Base-by-base conservation (phyloP, 177 flowering plant genomes). In the Vitis hybrid region DNA sequence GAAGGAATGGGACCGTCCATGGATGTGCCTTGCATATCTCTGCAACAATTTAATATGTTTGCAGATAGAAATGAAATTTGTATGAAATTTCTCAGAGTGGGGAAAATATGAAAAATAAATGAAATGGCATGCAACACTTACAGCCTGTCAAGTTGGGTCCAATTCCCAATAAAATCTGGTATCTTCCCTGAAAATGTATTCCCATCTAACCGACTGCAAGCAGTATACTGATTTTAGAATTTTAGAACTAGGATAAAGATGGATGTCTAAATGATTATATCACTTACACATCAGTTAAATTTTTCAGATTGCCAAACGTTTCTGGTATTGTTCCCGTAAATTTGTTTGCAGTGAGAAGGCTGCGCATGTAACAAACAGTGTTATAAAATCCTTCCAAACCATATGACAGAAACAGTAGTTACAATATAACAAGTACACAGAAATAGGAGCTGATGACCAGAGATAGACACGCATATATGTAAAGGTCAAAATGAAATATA, bases 1-100 rank as follows among this genome's bases (percentile, higher is more conserved):
- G 80, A 69, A 76, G 99, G 98, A 77, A 96, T 80, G 1, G 98
- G 99, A 8, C 96, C 94, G 66, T 78, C 85, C 91, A 93, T 72
- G 2, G 81, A 77, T 54, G 99, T 87, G 20, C 98, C 99, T 68
- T 87, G 93, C 84, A 90, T 63, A 71, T 89, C 86, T 65, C 99
- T 96, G 87, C 65, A 71, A 71, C 14, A 31, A 7, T 60, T 61
- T 63, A 49, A 39, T 39, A 39, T 39, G 8, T 39, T 39, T 39
- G 9, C 0, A 39, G 48, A 39, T 39, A 39, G 1, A 39, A 39
- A 39, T 5, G 48, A 39, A 39, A 39, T 1, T 39, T 7, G 48
- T 39, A 39, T 39, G 48, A 39, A 39, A 39, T 39, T 29, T 39
- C 16, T 9, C 65, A 11, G 0, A 50, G 6, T 51, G 29, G 19